A percentile compares a stretch with the other conserved stretches of the same genome.
These are phyloP conservation scores for Dictyostelium firmibasis DNA, from an alignment of 78 protist genomes.

Conservation along the genomic window DNA sequence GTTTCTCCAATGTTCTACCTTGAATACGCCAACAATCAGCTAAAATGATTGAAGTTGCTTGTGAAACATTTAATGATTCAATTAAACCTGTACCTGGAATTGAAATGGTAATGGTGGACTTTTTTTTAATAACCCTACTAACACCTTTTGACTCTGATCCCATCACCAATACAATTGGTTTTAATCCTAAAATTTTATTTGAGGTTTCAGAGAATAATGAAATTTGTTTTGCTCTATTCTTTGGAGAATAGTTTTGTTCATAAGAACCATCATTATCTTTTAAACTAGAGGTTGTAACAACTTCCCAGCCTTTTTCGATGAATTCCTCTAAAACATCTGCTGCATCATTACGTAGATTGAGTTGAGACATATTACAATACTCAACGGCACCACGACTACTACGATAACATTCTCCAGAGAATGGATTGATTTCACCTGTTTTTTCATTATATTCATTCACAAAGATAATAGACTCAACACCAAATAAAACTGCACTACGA, in stretches of 20 bases:
- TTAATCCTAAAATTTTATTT: not conserved
- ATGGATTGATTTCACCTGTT: conserved; percentile 19
- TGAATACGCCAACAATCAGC: conserved; percentile 67
- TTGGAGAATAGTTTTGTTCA: not conserved
- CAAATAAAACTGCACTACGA: conserved; percentile 36
- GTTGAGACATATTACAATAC: not conserved
- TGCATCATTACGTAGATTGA: not conserved
- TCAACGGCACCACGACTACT: conserved; percentile 71
- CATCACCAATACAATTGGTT: conserved; percentile 34
- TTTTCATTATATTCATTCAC: not conserved
- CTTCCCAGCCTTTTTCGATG: conserved; percentile 15
- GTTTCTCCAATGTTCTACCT: not conserved
- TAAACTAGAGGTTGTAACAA: not conserved
- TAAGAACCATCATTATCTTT: not conserved
- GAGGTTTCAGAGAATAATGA: conserved; percentile 1
- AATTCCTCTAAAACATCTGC: conserved; percentile 18
- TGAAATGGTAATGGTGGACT: not conserved
- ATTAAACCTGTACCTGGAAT: conserved; percentile 62
- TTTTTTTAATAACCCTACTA: not conserved
- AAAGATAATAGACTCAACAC: conserved; percentile 15
- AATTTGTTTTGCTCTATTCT: not conserved
- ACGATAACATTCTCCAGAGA: conserved; percentile 12
- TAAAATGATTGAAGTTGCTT: conserved; percentile 32
- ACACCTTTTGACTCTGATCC: conserved; percentile 63
- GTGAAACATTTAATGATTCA: conserved; percentile 69